A percentile compares a stretch with the other conserved stretches of the same genome.
Evolutionary conservation across 768 basidiomycete species (phyloP).

Genomic region (Thelephora aurantiotincta): DNA sequence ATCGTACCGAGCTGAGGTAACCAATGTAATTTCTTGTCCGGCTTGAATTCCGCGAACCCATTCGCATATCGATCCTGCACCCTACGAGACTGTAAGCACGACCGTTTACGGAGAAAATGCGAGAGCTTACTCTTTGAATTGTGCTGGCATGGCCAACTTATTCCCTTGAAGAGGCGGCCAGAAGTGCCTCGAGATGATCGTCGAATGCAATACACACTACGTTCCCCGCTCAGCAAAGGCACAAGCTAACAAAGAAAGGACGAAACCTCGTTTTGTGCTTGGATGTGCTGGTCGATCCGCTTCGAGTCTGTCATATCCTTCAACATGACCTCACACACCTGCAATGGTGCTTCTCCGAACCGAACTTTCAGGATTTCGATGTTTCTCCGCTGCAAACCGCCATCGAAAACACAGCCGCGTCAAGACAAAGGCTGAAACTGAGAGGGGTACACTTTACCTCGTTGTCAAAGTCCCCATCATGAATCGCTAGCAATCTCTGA

Average conservation of each 20-base stretch:
- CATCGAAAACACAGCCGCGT: not conserved
- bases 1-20: constrained; percentile 82
- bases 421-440: not conserved
- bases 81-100: constrained; percentile 20
- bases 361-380: constrained; percentile 91
- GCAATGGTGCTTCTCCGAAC: constrained; percentile 85
- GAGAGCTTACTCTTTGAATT: constrained; percentile 54
- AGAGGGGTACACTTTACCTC: constrained; percentile 27
- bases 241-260: not conserved
- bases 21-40: constrained; percentile 86
- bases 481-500: constrained; percentile 68
- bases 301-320: constrained; percentile 94
- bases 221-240: not conserved
- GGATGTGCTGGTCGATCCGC: constrained; percentile 78
- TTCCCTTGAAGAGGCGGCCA: constrained; percentile 81
- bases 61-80: constrained; percentile 64
- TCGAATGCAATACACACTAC: constrained; percentile 69
- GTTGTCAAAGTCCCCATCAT: constrained; percentile 65
- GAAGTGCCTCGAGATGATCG: constrained; percentile 86
- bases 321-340: constrained; percentile 97
- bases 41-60: constrained; percentile 74
- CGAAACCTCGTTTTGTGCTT: constrained; percentile 51
- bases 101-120: not conserved
- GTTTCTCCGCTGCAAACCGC: constrained; percentile 54
- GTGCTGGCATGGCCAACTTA: constrained; percentile 70